phyloP scores from a whole-genome alignment of 2,329 filamentous ascomycete genomes.

The Colletotrichum karsti region DNA sequence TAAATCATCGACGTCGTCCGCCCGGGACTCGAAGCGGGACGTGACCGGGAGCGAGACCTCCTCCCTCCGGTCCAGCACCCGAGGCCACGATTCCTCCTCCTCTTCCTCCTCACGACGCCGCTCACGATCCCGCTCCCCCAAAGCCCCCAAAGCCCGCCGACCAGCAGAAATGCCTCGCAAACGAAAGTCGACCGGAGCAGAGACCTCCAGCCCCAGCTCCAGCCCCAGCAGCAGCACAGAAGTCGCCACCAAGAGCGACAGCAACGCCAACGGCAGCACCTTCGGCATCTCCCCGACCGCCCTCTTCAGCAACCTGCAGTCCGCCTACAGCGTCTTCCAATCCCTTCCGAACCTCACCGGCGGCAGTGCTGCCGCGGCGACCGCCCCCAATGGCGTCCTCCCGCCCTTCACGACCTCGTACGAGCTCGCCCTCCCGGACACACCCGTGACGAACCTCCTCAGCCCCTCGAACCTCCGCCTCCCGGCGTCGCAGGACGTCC shows the following conservation, averaged over 20 bases:
- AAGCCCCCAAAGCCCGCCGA: neutral
- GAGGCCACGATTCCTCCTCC: conserved; percentile 1
- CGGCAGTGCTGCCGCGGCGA: neutral
- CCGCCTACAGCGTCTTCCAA: conserved; percentile 16
- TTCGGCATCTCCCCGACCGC: conserved; percentile 6
- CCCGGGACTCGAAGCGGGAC: conserved; percentile 15
- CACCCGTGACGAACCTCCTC: conserved; percentile 25
- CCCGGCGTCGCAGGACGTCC: conserved; percentile 17
- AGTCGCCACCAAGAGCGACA: neutral
- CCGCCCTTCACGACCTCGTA: neutral
- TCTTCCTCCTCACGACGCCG: conserved; percentile 3
- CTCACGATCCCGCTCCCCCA: conserved; percentile 13
- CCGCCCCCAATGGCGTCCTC: neutral
- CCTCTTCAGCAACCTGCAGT: conserved; percentile 17
- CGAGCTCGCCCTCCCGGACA: conserved; percentile 21
- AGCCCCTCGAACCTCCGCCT: conserved; percentile 20
- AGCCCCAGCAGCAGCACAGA: neutral
- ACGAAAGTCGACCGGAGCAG: conserved; percentile 1
- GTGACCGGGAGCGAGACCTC: neutral
- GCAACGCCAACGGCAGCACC: neutral
- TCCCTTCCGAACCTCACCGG: conserved; percentile 14
- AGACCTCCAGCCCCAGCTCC: neutral
- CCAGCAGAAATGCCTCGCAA: conserved; percentile 23
- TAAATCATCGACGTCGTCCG: neutral
- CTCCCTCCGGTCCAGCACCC: conserved; percentile 16